Base-by-base conservation (phyloP, 2,329 filamentous ascomycete genomes). In the Paramyrothecium sp. region DNA sequence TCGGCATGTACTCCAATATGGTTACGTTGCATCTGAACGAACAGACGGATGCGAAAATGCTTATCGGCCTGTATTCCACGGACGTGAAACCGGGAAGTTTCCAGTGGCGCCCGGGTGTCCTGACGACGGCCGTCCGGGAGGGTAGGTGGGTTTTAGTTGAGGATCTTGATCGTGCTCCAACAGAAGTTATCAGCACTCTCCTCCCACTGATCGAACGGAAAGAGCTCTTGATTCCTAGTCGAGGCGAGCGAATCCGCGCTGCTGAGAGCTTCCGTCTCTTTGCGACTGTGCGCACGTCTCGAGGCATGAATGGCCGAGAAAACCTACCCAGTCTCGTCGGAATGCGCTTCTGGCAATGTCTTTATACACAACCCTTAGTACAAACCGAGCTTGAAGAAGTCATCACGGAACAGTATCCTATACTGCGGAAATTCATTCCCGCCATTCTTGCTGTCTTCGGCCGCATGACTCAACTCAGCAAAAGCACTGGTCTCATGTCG, bases 61-160 rank as follows among this genome's bases (percentile, higher is more conserved):
- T 99, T 46, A 86, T 99, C 61, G 95, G 95, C 3, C 86, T 98
- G 70, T 98, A 99, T 74, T 91, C 94, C 1, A 95, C 92, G 21
- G 93, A 92, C 57, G 86, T 89, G 17, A 90, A 89, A 59, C 93
- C 92, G 1, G 93, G 93, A 2, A 93, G 91, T 11, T 99, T 99
- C 70, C 85, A 86, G 53, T 99, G 95, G 95, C 87, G 91, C 58
- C 86, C 95, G 3, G 95, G 95, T 74, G 91, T 98, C 20, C 78
- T 99, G 64, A 97, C 95, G 0, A 96, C 92, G 30, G 96, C 96
- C 38, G 92, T 98, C 3, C 89, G 85, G 68, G 94, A 99, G 78
- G 96, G 95, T 17, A 85, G 94, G 67, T 99, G 95, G 96, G 90
- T 99, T 7, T 81, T 99, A 62, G 96, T 99, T 58, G 96, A 99